Base-by-base conservation (phyloP, 2,329 filamentous ascomycete species). In the Monosporascus sp. region DNA sequence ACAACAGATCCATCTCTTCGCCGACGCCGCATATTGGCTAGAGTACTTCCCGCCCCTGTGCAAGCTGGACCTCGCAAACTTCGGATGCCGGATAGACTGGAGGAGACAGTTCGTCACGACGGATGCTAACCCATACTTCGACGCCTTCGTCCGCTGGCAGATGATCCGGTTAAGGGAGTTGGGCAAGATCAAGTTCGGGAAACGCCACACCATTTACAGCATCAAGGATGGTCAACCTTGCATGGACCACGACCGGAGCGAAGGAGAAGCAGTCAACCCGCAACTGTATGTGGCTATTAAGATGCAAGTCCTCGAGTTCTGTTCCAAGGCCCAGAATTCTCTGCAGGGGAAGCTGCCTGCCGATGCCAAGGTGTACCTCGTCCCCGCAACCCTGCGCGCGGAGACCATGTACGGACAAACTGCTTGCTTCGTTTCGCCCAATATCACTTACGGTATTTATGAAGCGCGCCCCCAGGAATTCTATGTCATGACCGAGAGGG, bases 401-500 rank as follows among this genome's bases (percentile, higher is more conserved):
- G 94, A 99, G 78, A 99, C 94, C 37, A 97, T 99, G 93, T 99
- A 97, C 68, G 95, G 95, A 41, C 94, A 97, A 72, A 95, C 86
- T 4, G 95, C 90, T 74, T 96, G 92, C 70, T 99, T 97, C 63
- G 90, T 99, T 47, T 90, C 91, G 3, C 93, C 94, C 9, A 89
- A 88, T 67, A 88, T 97, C 65, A 83, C 79, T 45, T 99, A 99
- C 65, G 93, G 93, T 49, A 75, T 99, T 58, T 97, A 90, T 79
- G 31, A 35, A 35, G 31, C 53, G 56, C 50, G 60, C 56, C 25
- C 55, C 49, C 38, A 89, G 90, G 88, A 96, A 61, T 96, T 90
- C 73, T 94, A 86, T 66, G 79, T 97, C 55, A 80, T 91, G 58
- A 95, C 89, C 15, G 85, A 94, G 61, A 81, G 90, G 76, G 90